Percentiles rank a stretch among this genome's conserved stretches.
phyloP scores from a whole-genome alignment of 2,329 filamentous ascomycete species.

The Penicillium sp. region DNA sequence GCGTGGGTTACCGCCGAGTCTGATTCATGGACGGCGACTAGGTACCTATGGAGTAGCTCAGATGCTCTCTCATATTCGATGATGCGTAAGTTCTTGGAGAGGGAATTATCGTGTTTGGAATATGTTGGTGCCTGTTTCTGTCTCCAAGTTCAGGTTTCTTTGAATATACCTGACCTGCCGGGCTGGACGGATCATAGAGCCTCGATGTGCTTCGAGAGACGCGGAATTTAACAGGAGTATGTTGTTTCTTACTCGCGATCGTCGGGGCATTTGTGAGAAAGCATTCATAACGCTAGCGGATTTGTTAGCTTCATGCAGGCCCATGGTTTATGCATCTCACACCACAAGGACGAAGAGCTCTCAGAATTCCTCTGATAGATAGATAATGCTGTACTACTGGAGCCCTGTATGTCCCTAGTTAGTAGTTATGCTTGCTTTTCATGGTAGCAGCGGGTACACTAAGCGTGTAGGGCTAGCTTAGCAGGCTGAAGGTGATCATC shows the following conservation, averaged over 20 bases:
- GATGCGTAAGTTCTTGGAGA: neutral
- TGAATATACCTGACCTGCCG: too few species aligned
- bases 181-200: neutral
- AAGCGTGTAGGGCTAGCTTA: constrained; percentile 7
- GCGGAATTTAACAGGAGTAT: neutral
- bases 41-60: neutral
- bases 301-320: constrained; percentile 6
- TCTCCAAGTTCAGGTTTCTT: neutral
- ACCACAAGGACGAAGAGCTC: neutral
- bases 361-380: too few species aligned
- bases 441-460: constrained; percentile 5
- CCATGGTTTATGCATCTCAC: neutral
- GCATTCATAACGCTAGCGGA: neutral
- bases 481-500: neutral
- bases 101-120: neutral
- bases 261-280: neutral
- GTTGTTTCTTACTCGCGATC: neutral
- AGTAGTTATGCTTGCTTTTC: neutral
- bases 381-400: too few species aligned
- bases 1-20: neutral
- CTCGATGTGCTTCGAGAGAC: neutral
- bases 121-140: neutral
- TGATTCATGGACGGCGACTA: neutral
- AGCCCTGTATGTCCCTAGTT: too few species aligned
- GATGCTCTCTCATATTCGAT: neutral